phyloP scores from a whole-genome alignment of 345 rosid genomes.

The Barbarea vulgaris region DNA sequence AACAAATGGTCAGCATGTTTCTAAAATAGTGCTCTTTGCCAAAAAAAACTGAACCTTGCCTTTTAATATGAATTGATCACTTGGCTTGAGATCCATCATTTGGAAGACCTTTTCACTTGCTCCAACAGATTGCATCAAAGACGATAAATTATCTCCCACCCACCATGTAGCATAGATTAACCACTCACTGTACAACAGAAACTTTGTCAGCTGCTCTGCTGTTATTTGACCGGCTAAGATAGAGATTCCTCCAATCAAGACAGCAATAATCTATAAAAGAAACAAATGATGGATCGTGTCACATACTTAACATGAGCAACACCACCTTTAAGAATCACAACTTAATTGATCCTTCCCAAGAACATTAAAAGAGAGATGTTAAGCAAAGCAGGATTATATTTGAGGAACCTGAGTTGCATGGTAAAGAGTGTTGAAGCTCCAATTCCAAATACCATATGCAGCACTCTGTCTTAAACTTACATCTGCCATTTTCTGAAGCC shows the following conservation, averaged over 20 bases:
- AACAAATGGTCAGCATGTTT: constrained; percentile 18
- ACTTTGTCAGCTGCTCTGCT: constrained; percentile 93
- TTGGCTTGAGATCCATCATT: constrained; percentile 89
- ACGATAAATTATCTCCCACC: constrained; percentile 91
- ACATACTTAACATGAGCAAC: constrained; percentile 17
- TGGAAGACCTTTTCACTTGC: constrained; percentile 99
- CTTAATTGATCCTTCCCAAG: neutral
- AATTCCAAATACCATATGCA: constrained; percentile 95
- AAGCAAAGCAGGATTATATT: neutral
- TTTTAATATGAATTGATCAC: constrained; percentile 74
- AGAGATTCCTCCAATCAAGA: constrained; percentile 85
- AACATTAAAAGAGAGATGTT: neutral
- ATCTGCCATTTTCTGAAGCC: constrained; percentile 81
- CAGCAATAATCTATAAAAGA: constrained; percentile 72
- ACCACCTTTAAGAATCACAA: constrained; percentile 6
- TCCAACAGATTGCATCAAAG: constrained; percentile 95
- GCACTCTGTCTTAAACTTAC: constrained; percentile 94
- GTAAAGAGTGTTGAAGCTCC: constrained; percentile 85
- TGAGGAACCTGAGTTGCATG: constrained; percentile 84
- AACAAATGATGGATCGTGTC: constrained; percentile 30
- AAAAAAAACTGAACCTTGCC: constrained; percentile 52
- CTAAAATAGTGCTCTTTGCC: constrained; percentile 4
- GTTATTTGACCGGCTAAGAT: constrained; percentile 86
- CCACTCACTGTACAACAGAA: constrained; percentile 95
- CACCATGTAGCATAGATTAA: constrained; percentile 96